A percentile compares a stretch with the other conserved stretches of the same genome.
These are phyloP conservation scores for Purpureocillium lavendulum DNA, from an alignment of 2,329 filamentous ascomycete species.

Conservation along the genomic window DNA sequence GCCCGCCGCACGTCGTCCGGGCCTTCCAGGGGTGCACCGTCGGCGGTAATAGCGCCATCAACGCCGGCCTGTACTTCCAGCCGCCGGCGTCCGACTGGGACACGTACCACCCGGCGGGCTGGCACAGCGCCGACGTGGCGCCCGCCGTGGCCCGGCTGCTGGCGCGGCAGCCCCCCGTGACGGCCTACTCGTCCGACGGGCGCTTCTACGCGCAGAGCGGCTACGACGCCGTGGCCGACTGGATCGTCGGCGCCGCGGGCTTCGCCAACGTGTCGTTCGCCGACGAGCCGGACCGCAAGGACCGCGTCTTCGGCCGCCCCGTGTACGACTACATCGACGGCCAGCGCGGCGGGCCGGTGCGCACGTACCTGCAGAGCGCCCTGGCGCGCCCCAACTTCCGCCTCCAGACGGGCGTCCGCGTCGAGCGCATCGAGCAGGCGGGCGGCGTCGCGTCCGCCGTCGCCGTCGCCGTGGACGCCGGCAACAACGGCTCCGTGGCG, in stretches of 20 bases:
- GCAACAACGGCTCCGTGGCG: constrained; percentile 19
- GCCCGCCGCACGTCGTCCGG: constrained; percentile 26
- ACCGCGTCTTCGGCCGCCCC: constrained; percentile 37
- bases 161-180: constrained; percentile 31
- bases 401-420: constrained; percentile 32
- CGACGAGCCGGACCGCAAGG: constrained; percentile 33
- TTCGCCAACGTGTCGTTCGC: constrained; percentile 40
- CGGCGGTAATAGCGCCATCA: constrained; percentile 44
- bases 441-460: constrained; percentile 32
- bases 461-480: constrained; percentile 22
- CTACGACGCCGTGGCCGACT: constrained; percentile 35
- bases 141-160: constrained; percentile 36
- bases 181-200: constrained; percentile 33
- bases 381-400: constrained; percentile 31
- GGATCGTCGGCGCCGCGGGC: constrained; percentile 40
- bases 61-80: constrained; percentile 44
- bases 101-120: constrained; percentile 36
- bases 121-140: constrained; percentile 41
- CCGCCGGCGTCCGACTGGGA: constrained; percentile 45
- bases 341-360: constrained; percentile 38
- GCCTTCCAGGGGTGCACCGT: constrained; percentile 41
- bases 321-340: constrained; percentile 39
- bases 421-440: constrained; percentile 33
- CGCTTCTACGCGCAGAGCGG: constrained; percentile 38
- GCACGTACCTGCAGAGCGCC: constrained; percentile 41